Evolutionary conservation across 371 early-diverging fungal genomes (phyloP), one percentile per base, ranked within the genome.

Genomic region (Mucor piriformis): DNA sequence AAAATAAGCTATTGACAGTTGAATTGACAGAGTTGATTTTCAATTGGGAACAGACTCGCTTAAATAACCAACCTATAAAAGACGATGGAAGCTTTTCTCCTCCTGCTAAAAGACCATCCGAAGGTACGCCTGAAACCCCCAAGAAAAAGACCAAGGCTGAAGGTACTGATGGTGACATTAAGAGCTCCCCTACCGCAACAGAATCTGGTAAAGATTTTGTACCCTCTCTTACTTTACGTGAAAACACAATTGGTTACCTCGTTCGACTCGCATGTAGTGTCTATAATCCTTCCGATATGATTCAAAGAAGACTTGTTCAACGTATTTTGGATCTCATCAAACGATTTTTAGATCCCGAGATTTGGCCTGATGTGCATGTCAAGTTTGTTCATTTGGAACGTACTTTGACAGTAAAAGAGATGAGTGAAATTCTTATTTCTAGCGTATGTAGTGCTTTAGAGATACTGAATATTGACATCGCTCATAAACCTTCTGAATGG

Each of bases 21-120:
- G 97, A 97, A 61, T 79, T 98, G 27, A 83, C 90, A 15, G 94
- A 94, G 27, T 73, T 97, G 49, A 84, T 98, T 24, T 66, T 95
- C 21, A 83, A 83, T 42, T 98, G 99, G 99, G 95, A 97, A 55
- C 76, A 77, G 15, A 79, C 68, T 8, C 82, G 88, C 10, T 61
- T 85, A 1, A 13, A 54, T 16, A 24, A 32, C 50, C 69, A 46
- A 61, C 49, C 27, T 27, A 20, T 59, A 20, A 62, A 67, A n/a
- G 63, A 58, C 16, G 56, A 55, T 13, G 27, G 29, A 13, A 3
- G 42, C 2, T 20, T 23, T 35, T 27, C 54, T 40, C 24, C 56
- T 33, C 54, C 60, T 51, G 27, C 48, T 12, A 62, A 66, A 59
- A 16, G 79, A 50, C 12, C 35, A 29, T 32, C 65, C 0, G 40